Conservation (phyloP, 305 asterid species). For the Fraxinus nigra region DNA sequence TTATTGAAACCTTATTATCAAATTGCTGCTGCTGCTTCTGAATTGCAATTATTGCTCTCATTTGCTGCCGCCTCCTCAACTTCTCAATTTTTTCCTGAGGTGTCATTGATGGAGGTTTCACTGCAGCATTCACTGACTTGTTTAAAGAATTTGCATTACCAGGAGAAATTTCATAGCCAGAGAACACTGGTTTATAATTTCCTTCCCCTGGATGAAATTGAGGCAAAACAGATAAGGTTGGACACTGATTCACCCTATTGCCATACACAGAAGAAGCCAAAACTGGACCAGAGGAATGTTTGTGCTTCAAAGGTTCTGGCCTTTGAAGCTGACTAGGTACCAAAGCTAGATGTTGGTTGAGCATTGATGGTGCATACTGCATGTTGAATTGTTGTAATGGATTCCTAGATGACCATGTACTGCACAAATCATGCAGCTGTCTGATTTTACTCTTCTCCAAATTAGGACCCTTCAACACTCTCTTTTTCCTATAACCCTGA, state of each 20-base stretch:
- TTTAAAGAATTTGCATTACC: conserved; percentile 37
- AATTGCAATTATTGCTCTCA: conserved; percentile 87
- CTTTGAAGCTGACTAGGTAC: conserved; percentile 48
- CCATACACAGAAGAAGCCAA: conserved; percentile 50
- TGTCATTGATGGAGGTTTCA: conserved; percentile 63
- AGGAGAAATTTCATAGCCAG: conserved; percentile 49
- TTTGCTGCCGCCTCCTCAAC: conserved; percentile 84
- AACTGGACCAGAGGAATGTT: conserved; percentile 37
- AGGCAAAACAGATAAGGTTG: conserved; percentile 36
- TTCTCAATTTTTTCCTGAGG: conserved; percentile 90
- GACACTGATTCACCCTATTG: conserved; percentile 45
- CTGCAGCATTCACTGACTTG: conserved; percentile 36
- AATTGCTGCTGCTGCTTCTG: conserved; percentile 84
- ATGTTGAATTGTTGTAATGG: conserved; percentile 38
- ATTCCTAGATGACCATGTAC: conserved; percentile 49
- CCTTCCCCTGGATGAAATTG: conserved; percentile 44
- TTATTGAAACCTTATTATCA: conserved; percentile 49
- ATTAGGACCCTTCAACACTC: conserved; percentile 43
- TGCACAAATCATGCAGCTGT: conserved; percentile 38
- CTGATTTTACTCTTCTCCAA: conserved; percentile 41
- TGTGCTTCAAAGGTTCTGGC: conserved; percentile 46
- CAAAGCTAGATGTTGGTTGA: conserved; percentile 45
- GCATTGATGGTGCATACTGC: conserved; percentile 38
- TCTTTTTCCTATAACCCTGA: conserved; percentile 55
- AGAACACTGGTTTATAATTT: conserved; percentile 26